Base-by-base conservation (phyloP, 148 eudicot species). In the Spergularia marina region DNA sequence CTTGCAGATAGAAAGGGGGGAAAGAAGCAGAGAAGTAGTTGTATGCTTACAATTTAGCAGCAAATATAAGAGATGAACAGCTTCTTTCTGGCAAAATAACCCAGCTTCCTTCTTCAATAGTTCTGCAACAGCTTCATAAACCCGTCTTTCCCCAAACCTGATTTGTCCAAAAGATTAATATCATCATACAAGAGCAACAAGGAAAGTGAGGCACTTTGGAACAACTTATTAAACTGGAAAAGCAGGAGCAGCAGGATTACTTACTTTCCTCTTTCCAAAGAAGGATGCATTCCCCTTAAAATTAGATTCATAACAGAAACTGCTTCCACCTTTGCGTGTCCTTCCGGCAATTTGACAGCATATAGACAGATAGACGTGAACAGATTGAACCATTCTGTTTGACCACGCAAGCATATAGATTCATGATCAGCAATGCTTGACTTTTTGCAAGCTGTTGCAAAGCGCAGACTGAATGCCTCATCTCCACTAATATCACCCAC, bases 31-130 rank as follows among this genome's bases (percentile, higher is more conserved):
- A 47, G 69, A 53, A 30, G 7, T 44, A 56, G 60, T 25, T 52
- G 60, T 59, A 23, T 49, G 60, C 97, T 95, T 76, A 95, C 98
- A 90, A 81, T 92, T 95, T 74, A 91, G 82, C 65, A 95, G 88
- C 76, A 90, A 86, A 80, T 81, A 88, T 25, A 95, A 73, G 34
- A 87, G 90, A 84, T 82, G 89, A 34, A 90, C 85, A 72, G 94
- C 90, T 84, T 87, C 89, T 78, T 85, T 88, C 74, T 81, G 92
- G 81, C 87, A 89, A 77, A 71, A 75, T 44, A 85, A 73, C 69
- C 94, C 97, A 71, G 90, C 86, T 75, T 85, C 91, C 79, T 80
- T 88, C 78, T 82, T 86, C 80, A 95, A 81, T 59, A 95, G 74
- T 54, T 81, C 74, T 70, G 89, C 87, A 63, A 90, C 70, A 74